Base-by-base conservation (phyloP, 352 stramenopile genomes). In the Pythium guiyangense region DNA sequence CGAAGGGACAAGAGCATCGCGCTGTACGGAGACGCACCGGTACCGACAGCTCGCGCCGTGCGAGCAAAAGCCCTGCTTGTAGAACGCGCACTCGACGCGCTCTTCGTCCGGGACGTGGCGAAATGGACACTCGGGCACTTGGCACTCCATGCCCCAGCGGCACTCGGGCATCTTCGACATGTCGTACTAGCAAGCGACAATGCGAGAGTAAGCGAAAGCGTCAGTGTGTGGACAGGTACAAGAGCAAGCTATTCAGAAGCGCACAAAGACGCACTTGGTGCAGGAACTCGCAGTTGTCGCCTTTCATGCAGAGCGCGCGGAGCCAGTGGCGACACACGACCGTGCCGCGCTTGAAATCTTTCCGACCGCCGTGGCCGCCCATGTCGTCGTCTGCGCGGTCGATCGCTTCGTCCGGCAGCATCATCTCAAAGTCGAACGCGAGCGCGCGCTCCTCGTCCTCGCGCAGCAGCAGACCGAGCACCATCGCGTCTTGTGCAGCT, bases 311-410 rank as follows among this genome's bases (percentile, higher is more conserved):
- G 34, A 99, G 79, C 64, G 96, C 95, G 57, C 92, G 88, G 50
- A 99, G 82, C 95, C 96, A 99, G 69, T 99, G 96, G 59, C 96
- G 92, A 71, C 96, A 99, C 29, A 99, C 96, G 49, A 99, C 94
- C 0, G 94, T 99, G 45, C 95, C 86, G 44, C 86, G 84, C 66
- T 96, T 96, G 49, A 96, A 93, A 62, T 96, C 86, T 54, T 92
- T 95, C 66, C 88, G 86, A 35, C 70, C 75, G 22, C 60, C 60
- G 9, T 54, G 39, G 20, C 64, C 63, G 1, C 66, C 31, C 31
- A 37, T 37, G 31, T 37, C 31, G 31, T 37, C 68, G 42, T 77
- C 75, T 34, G 65, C 57, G 22, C 61, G 62, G 52, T 77, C 72
- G 64, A 81, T 71, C n/a, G 48, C 59, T 27, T 88, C 79, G 46